Conservation (phyloP, 2,329 filamentous ascomycete genomes). For the Dactylellina parvicollis region DNA sequence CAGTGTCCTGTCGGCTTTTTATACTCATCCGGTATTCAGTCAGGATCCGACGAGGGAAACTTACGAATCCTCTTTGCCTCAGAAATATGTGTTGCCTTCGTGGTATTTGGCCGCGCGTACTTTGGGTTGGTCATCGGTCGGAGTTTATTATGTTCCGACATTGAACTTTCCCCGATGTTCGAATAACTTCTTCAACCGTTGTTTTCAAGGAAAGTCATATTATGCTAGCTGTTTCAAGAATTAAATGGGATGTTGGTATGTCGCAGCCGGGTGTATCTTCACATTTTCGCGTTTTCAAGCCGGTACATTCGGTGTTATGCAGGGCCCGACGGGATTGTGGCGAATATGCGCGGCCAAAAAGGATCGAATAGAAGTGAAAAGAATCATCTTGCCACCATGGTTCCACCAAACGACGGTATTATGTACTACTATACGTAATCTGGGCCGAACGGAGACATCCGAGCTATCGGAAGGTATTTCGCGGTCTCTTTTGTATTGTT, state of each 20-base stretch:
- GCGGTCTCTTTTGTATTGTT: neutral
- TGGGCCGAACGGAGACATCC: too few relatives aligned
- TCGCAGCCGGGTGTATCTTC: constrained; percentile 14
- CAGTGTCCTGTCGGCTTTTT: constrained; percentile 23
- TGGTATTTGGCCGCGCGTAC: constrained; percentile 53
- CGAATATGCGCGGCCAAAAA: constrained; percentile 1
- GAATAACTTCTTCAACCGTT: constrained; percentile 27
- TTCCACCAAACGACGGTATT: neutral
- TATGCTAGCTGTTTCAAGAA: neutral
- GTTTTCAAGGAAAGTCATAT: neutral
- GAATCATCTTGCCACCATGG: constrained; percentile 23
- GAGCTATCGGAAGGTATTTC: neutral
- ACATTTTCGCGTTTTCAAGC: constrained; percentile 13
- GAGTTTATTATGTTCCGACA: constrained; percentile 33
- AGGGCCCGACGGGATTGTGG: constrained; percentile 27
- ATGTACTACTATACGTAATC: neutral
- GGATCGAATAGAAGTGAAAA: neutral
- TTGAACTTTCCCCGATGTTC: constrained; percentile 44
- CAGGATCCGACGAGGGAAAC: constrained; percentile 49
- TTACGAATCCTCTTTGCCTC: constrained; percentile 32
- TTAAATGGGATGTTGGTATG: neutral
- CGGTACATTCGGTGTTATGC: constrained; percentile 35
- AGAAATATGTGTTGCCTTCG: constrained; percentile 42
- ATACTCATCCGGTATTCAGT: constrained; percentile 20
- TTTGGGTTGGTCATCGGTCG: constrained; percentile 48